These are phyloP conservation scores for Carex myosuroides DNA, from an alignment of 176 grass and related monocot genomes.

Conservation along the genomic window DNA sequence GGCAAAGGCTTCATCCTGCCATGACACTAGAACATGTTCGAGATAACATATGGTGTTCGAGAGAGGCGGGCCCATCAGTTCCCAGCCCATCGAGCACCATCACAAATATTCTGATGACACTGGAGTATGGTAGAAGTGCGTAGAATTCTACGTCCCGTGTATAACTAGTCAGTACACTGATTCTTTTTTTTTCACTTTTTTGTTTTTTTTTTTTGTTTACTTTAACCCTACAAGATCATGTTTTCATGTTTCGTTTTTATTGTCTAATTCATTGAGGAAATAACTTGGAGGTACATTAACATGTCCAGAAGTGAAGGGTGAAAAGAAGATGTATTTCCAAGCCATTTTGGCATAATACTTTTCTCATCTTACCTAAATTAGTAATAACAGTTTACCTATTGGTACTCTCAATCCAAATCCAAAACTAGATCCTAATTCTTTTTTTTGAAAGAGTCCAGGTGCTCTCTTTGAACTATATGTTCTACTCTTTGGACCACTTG, in stretches of 20 bases:
- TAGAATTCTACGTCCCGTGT: constrained; percentile 12
- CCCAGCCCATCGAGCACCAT: not conserved
- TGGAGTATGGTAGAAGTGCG: constrained; percentile 31
- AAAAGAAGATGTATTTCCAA: constrained; percentile 24
- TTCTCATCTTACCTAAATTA: constrained; percentile 23
- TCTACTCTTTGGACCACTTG: not conserved
- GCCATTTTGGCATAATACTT: constrained; percentile 21
- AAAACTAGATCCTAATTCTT: not conserved
- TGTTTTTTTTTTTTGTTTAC: not conserved
- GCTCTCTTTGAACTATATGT: not conserved
- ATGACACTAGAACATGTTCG: constrained; percentile 25
- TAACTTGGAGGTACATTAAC: constrained; percentile 21
- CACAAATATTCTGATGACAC: constrained; percentile 20
- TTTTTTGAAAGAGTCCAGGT: too few relatives aligned
- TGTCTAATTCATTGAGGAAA: constrained; percentile 31
- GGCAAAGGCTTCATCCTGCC: constrained; percentile 27
- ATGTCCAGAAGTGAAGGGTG: not conserved
- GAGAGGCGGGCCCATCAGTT: constrained; percentile 11
- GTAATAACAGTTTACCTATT: constrained; percentile 14
- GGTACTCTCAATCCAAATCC: not conserved
- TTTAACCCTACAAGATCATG: constrained; percentile 20
- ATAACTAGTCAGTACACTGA: constrained; percentile 27
- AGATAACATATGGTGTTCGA: constrained; percentile 29
- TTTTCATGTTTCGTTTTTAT: constrained; percentile 2
- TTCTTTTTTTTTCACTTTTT: constrained; percentile 11